These are phyloP conservation scores for Heterobasidion occidentale DNA, from an alignment of 1,284 basidiomycete genomes.

Conservation along the genomic window DNA sequence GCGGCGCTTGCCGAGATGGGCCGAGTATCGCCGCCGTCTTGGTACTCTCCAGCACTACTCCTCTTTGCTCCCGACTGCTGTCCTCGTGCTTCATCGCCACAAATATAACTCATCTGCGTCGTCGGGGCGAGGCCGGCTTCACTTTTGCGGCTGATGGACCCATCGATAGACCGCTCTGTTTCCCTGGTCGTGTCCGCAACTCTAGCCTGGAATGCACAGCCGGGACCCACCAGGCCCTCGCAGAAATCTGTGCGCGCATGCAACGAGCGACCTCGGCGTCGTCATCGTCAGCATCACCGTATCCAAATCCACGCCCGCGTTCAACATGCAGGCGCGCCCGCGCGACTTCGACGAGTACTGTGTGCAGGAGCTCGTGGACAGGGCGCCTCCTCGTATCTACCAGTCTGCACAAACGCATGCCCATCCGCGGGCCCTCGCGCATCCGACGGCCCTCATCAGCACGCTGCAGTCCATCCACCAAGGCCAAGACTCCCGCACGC, in stretches of 20 bases:
- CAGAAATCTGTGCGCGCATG: conserved; percentile 42
- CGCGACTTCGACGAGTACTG: conserved; percentile 98
- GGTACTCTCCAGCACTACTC: no score
- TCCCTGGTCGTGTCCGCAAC: background rate
- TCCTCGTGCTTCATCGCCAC: no score
- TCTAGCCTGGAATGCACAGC: conserved; percentile 27
- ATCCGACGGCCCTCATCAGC: conserved; percentile 97
- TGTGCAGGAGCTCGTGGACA: conserved; percentile 83
- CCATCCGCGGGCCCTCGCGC: conserved; percentile 46
- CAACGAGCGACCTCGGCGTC: conserved; percentile 24
- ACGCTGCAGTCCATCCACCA: conserved; percentile 94
- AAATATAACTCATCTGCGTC: no score
- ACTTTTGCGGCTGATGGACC: no score
- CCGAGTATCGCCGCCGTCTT: no score
- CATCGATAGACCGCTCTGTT: no score
- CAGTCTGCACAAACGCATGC: background rate
- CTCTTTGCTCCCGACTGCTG: no score
- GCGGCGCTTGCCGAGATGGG: no score
- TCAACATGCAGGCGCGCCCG: conserved; percentile 82
- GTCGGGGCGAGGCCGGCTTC: no score
- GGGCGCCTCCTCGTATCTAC: conserved; percentile 41
- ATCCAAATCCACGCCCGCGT: conserved; percentile 89
- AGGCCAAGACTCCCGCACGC: conserved; percentile 88
- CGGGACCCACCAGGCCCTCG: conserved; percentile 45
- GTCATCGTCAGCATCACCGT: conserved; percentile 54